Base-by-base conservation (phyloP, 306 rosid species). In the Abrus precatorius region DNA sequence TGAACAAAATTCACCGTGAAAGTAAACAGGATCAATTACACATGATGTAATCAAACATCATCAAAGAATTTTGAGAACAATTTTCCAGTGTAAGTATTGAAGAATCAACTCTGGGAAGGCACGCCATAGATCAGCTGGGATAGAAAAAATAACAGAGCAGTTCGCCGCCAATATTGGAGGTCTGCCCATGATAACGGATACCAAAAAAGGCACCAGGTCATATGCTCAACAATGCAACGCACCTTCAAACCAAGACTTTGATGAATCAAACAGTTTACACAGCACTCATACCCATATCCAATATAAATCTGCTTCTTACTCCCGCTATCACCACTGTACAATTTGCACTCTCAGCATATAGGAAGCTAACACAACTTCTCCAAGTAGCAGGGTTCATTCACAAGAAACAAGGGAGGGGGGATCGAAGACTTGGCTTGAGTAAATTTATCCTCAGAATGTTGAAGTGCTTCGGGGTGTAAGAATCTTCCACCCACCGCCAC, bases 261-360 rank as follows among this genome's bases (percentile, higher is more conserved):
- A 61, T 28, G 80, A 85, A 69, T 54, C 76, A 64, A 84, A 76
- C 64, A 82, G 53, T 80, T 69, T 52, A 54, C 83, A 59, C 61
- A 7, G 50, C 52, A 65, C 70, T 43, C 82, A 69, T 75, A 78
- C 20, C 77, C 63, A 74, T 77, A 28, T 80, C 84, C 76, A 77
- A 55, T 49, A 74, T 29, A 28, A 74, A 50, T 50, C 83, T 40
- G 72, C 40, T 76, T 65, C 54, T 72, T 38, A 77, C 65, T 75
- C 86, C 82, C 82, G 59, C 59, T 61, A 63, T 67, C 84, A 85
- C 82, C 71, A 74, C 86, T 77, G 83, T 90, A 90, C 92, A 86
- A 74, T 79, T 82, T 84, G 76, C 75, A 69, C 52, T 13, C 84
- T 60, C 30, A 44, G 73, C 79, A 71, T 87, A 65, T 49, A 57